phyloP scores from a whole-genome alignment of 2,329 filamentous ascomycete genomes.

The Calonectria hawksworthii region DNA sequence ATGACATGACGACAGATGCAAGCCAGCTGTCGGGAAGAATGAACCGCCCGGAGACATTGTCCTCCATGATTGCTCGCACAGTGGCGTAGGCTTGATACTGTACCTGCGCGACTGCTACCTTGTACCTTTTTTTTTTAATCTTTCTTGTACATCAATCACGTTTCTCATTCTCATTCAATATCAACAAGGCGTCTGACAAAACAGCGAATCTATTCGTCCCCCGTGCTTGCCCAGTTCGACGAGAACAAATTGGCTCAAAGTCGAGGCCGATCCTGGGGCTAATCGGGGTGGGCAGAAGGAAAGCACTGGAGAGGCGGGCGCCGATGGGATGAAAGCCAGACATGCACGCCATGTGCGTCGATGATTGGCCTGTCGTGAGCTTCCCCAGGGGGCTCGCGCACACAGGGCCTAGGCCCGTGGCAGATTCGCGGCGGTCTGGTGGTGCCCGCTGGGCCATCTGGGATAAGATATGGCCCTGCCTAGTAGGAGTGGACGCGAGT shows the following conservation, averaged over 20 bases:
- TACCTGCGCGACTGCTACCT: not conserved
- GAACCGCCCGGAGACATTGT: not conserved
- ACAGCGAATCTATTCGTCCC: conserved; percentile 14
- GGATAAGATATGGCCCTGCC: conserved; percentile 4
- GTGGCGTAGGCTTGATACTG: not conserved
- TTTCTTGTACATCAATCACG: not conserved
- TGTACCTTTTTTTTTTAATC: not conserved
- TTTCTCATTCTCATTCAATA: not conserved
- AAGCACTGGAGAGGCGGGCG: conserved; percentile 24
- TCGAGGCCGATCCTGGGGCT: conserved; percentile 6
- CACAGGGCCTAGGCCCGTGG: conserved; percentile 10
- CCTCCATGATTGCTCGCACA: not conserved
- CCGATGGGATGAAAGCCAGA: conserved; percentile 29
- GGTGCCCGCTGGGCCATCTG: not conserved
- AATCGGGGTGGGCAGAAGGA: not conserved
- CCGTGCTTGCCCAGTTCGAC: conserved; percentile 40
- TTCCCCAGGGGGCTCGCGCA: conserved; percentile 5
- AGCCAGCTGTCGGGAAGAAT: not conserved
- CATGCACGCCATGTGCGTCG: conserved; percentile 47
- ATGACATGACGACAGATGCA: not conserved
- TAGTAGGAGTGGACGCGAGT: not conserved
- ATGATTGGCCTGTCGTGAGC: conserved; percentile 45
- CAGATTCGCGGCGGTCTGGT: conserved; percentile 10
- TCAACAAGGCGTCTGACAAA: conserved; percentile 21
- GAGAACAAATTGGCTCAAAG: conserved; percentile 12